phyloP scores from a whole-genome alignment of 257 asterid species.

The Nicotiana otophora region DNA sequence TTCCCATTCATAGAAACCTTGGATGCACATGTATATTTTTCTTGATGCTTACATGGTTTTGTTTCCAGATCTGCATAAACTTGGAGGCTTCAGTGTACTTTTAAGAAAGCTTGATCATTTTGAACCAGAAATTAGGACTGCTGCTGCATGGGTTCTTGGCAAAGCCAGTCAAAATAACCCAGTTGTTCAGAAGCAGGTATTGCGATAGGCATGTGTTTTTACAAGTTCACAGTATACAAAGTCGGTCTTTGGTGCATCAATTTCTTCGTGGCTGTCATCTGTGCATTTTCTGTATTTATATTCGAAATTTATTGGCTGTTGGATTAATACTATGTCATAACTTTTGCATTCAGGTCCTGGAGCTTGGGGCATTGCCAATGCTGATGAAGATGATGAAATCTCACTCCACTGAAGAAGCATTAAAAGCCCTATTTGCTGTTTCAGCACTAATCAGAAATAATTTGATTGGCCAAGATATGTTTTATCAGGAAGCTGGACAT shows the following conservation, averaged over 20 bases:
- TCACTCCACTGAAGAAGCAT: conserved; percentile 56
- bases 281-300: neutral
- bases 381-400: conserved; percentile 64
- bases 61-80: conserved; percentile 60
- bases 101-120: conserved; percentile 44
- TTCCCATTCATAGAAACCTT: neutral
- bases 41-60: neutral
- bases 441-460: conserved; percentile 77
- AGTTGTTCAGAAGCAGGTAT: conserved; percentile 73
- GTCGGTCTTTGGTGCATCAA: conserved; percentile 1
- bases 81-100: conserved; percentile 63
- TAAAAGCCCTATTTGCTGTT: conserved; percentile 70
- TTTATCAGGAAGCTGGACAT: conserved; percentile 62
- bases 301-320: neutral
- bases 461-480: conserved; percentile 49
- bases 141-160: conserved; percentile 77
- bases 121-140: conserved; percentile 51
- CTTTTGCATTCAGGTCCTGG: conserved; percentile 50
- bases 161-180: conserved; percentile 89
- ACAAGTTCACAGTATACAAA: neutral
- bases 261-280: neutral
- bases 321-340: conserved; percentile 8
- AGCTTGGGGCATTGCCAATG: conserved; percentile 51
- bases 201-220: neutral
- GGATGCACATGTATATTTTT: neutral